Evolutionary conservation across 768 basidiomycete genomes (phyloP), one percentile per base, ranked within the genome.

Genomic region (Leccinum disarticulatum): DNA sequence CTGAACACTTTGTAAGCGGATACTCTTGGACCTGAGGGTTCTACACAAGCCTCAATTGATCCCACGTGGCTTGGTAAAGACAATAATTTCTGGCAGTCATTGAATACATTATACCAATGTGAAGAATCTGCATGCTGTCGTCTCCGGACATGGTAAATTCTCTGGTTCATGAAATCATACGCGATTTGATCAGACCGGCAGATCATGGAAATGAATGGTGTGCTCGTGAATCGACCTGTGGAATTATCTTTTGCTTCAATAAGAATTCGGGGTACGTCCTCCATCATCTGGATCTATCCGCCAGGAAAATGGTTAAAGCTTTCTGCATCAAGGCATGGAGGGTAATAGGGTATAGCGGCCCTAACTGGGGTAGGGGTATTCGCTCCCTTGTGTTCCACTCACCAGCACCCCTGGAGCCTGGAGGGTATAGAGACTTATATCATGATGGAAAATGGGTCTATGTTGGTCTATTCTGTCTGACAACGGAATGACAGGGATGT

Each of bases 121-220:
- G 63, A 81, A 82, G 71, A 88, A 90, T 62, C 70, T 91, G 6
- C 84, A 83, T 52, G 88, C 82, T 0, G 79, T 89, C 41, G 76
- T 90, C 28, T 89, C 87, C 3, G 88, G 89, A 46, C 89, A 91
- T 57, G 87, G 88, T 87, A 59, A 38, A 73, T 57, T 41, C 11
- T 38, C n/a, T 52, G 8, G 33, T 43, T 13, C 3, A 46, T 43
- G 22, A 27, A 15, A n/a, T 11, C 6, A 25, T 25, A 6, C 58
- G 22, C 27, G 1, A 54, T 25, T 33, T 58, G 47, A 63, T 35
- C 17, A 13, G 15, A 43, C 52, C 9, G 15, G 35, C 62, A 88
- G 89, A 88, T 68, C 90, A 91, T 62, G 90, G 90, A 1, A 80
- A 91, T 59, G 88, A 90, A 69, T 91, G 90, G 90, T 91, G 90